Evolutionary conservation across 176 grass and related monocot genomes (phyloP).

Genomic region (Carex scoparia): DNA sequence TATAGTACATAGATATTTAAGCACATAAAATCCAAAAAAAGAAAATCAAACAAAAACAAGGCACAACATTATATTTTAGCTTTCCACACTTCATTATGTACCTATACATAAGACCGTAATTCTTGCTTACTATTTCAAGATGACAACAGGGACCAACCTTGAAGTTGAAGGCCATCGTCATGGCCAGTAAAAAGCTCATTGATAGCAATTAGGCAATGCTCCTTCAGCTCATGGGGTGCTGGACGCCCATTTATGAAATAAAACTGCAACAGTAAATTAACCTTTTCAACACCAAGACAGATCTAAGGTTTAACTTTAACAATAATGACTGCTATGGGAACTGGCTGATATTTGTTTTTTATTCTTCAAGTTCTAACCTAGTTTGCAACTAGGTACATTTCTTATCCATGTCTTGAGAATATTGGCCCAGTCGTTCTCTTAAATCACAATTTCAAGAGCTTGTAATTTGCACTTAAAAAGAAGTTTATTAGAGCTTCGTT

Average conservation of each 20-base stretch:
- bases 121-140: constrained; percentile 1
- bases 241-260: constrained; percentile 78
- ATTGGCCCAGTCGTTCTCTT: background rate
- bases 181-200: constrained; percentile 65
- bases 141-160: constrained; percentile 34
- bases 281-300: background rate
- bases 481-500: background rate
- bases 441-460: background rate
- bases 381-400: constrained; percentile 7
- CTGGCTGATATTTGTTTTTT: background rate
- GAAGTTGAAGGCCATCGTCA: constrained; percentile 55
- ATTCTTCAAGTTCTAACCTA: background rate
- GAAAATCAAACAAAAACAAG: background rate
- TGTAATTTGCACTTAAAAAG: background rate
- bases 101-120: background rate
- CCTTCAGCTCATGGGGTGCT: constrained; percentile 46
- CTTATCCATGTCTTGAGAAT: background rate
- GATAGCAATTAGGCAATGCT: constrained; percentile 47
- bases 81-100: background rate
- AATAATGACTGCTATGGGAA: background rate
- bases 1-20: background rate
- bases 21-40: background rate
- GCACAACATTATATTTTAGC: background rate
- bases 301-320: background rate
- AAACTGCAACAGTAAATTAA: constrained; percentile 44